These are phyloP conservation scores for Sistotremastrum suecicum DNA, from an alignment of 768 basidiomycete genomes.

Conservation along the genomic window DNA sequence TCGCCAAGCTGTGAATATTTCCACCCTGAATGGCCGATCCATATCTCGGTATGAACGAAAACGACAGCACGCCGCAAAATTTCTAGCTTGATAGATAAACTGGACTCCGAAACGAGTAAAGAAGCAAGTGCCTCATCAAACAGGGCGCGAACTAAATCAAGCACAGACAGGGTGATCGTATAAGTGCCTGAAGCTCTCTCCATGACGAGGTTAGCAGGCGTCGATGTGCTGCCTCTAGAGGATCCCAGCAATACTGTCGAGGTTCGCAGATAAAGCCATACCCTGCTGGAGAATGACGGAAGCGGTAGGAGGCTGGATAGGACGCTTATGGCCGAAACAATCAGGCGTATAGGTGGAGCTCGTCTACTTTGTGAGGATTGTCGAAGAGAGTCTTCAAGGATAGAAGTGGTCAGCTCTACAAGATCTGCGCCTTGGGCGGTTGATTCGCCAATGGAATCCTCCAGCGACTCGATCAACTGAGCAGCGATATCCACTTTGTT, in stretches of 20 bases:
- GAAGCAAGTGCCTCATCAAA: constrained; percentile 59
- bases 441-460: constrained; percentile 40
- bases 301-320: constrained; percentile 63
- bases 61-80: constrained; percentile 64
- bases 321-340: constrained; percentile 72
- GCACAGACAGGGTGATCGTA: constrained; percentile 67
- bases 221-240: constrained; percentile 38
- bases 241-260: constrained; percentile 65
- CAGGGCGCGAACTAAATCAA: constrained; percentile 63
- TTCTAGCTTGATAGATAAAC: constrained; percentile 50
- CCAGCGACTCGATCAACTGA: constrained; percentile 52
- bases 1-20: constrained; percentile 72
- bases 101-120: constrained; percentile 12
- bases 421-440: constrained; percentile 48
- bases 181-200: constrained; percentile 65
- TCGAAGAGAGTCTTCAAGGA: constrained; percentile 63
- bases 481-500: constrained; percentile 52
- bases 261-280: constrained; percentile 81
- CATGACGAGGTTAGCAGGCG: constrained; percentile 49
- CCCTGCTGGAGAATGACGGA: constrained; percentile 62
- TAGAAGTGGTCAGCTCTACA: constrained; percentile 67
- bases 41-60: constrained; percentile 78
- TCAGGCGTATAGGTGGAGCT: constrained; percentile 42
- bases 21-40: constrained; percentile 79
- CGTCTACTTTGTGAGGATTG: constrained; percentile 26